These are phyloP conservation scores for Limonium bicolor DNA, from an alignment of 148 eudicot genomes.

Conservation along the genomic window DNA sequence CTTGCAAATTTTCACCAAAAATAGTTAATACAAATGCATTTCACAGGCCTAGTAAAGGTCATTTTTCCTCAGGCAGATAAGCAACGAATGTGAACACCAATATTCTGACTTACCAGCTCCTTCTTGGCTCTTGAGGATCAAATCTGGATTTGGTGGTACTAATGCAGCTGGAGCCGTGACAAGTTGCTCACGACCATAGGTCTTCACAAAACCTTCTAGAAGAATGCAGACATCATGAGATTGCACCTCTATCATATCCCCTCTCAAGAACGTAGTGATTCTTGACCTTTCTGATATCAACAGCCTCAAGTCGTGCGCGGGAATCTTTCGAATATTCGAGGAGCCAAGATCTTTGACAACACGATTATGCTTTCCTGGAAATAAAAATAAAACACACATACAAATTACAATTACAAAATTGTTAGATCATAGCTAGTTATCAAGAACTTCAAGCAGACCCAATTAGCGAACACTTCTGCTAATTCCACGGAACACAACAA, in stretches of 20 bases:
- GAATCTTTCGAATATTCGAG: conserved; percentile 54
- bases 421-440: too few relatives aligned
- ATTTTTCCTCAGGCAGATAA: too few relatives aligned
- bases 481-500: too few relatives aligned
- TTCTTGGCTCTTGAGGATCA: conserved; percentile 30
- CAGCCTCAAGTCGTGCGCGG: conserved; percentile 69
- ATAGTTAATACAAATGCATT: too few relatives aligned
- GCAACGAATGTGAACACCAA: neutral
- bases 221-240: conserved; percentile 47
- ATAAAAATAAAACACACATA: too few relatives aligned
- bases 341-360: conserved; percentile 65
- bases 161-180: conserved; percentile 54
- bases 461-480: too few relatives aligned
- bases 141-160: conserved; percentile 26
- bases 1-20: conserved; percentile 17
- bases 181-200: conserved; percentile 40
- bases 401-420: too few relatives aligned
- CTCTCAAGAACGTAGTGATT: conserved; percentile 42
- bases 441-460: too few relatives aligned
- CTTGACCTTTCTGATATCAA: conserved; percentile 69
- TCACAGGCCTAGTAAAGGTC: too few relatives aligned
- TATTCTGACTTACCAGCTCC: conserved; percentile 35
- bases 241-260: conserved; percentile 64
- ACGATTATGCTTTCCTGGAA: conserved; percentile 66
- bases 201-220: conserved; percentile 62